A percentile compares a stretch with the other conserved stretches of the same genome.
Evolutionary conservation across 192 early-diverging fungal genomes (phyloP).

Genomic region (Coemansia furcata): DNA sequence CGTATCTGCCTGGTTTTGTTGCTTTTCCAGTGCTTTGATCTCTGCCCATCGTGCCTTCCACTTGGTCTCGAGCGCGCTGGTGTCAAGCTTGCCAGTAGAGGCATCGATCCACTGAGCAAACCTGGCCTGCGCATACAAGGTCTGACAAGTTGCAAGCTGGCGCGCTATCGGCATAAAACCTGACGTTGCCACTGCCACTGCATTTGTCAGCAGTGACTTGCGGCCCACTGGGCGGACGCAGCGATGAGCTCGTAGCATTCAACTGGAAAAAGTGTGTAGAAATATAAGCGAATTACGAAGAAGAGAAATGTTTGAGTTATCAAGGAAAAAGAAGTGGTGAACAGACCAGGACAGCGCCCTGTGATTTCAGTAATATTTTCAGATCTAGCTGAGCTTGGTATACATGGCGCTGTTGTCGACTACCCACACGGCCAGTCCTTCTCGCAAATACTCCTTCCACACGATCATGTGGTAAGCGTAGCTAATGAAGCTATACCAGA

Average conservation of each 20-base stretch:
- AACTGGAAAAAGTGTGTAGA: background rate
- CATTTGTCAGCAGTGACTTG: background rate
- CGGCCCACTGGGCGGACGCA: background rate
- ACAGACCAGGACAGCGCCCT: too few relatives aligned
- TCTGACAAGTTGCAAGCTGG: background rate
- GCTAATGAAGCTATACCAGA: constrained; percentile 57
- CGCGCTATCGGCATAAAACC: background rate
- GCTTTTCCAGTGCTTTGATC: constrained; percentile 8
- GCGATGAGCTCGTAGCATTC: constrained; percentile 2
- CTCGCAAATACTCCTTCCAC: constrained; percentile 49
- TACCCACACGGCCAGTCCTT: constrained; percentile 50
- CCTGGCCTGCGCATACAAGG: constrained; percentile 1
- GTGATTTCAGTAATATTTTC: background rate
- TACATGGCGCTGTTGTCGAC: constrained; percentile 37
- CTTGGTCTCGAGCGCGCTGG: constrained; percentile 59
- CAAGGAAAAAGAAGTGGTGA: too few relatives aligned
- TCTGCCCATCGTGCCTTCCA: constrained; percentile 56
- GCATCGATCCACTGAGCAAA: constrained; percentile 44
- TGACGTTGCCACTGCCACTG: background rate
- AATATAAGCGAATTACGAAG: background rate
- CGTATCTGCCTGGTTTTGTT: background rate
- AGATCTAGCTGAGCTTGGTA: constrained; percentile 34
- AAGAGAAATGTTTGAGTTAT: background rate
- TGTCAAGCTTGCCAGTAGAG: constrained; percentile 50
- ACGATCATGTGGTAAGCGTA: constrained; percentile 52